Evolutionary conservation across 2,329 filamentous ascomycete genomes (phyloP), one percentile per base, ranked within the genome.

Genomic region (Ophiostoma piceae): DNA sequence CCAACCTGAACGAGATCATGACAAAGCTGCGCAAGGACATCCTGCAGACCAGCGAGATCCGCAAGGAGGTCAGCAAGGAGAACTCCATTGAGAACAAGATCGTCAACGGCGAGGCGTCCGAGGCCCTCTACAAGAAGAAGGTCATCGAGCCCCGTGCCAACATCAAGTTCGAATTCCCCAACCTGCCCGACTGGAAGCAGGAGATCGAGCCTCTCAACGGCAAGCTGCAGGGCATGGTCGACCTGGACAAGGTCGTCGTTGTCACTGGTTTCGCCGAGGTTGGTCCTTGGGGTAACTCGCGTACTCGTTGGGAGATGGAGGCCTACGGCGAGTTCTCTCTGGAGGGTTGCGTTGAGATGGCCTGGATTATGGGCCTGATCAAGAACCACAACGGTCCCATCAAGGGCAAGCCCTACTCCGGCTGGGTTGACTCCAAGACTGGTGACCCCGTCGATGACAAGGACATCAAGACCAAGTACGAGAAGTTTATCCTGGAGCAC

Each of bases 241-340:
- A 99, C 77, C 88, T 99, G 57, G 95, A 98, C 77, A 97, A 96
- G 84, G 94, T 98, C 5, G 94, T 99, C 22, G 95, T 99, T 65
- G 91, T 99, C 72, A 97, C 95, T 72, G 95, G 95, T 79, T 99
- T 99, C 77, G 88, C 95, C 69, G 95, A 99, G 79, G 88, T 97
- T 72, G 94, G 95, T 66, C 95, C 95, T 8, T 99, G 95, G 96
- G 95, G 95, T 84, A 99, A 98, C 84, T 94, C 95, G 2, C 89
- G 95, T 76, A 99, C 95, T 65, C 89, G 95, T 73, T 99, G 95
- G 95, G 95, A 99, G 83, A 99, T 99, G 94, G 95, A 99, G 80
- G 94, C 95, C 1, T 89, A 94, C 74, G 95, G 95, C 78, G 87
- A 97, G 77, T 99, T 99, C 83, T 98, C 95, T 9, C 87, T 99